phyloP scores from a whole-genome alignment of 176 grass and related monocot species.

The Hsuehochloa calcarea region DNA sequence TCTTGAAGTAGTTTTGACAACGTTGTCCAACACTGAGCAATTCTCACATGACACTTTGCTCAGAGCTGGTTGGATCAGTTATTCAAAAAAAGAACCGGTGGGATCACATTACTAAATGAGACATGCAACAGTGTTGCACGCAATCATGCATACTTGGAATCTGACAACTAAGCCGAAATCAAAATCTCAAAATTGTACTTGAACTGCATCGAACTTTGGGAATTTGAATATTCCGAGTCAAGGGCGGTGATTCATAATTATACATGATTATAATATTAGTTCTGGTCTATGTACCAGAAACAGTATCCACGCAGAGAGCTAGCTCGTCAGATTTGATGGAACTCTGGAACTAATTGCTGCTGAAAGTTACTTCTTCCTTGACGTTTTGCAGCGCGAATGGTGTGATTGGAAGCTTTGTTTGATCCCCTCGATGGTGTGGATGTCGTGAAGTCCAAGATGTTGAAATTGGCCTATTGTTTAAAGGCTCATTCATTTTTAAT shows the following conservation, averaged over 20 bases:
- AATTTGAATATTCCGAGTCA: constrained; percentile 49
- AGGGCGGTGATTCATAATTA: constrained; percentile 46
- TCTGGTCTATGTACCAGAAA: constrained; percentile 29
- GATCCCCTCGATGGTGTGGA: neutral
- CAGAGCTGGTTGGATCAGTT: neutral
- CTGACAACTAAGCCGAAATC: constrained; percentile 27
- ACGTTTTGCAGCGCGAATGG: neutral
- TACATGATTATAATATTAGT: constrained; percentile 5
- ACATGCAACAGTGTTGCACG: constrained; percentile 16
- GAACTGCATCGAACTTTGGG: constrained; percentile 32
- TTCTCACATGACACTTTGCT: constrained; percentile 9
- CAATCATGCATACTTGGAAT: constrained; percentile 29
- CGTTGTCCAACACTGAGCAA: neutral
- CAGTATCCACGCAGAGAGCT: neutral
- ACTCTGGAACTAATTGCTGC: neutral
- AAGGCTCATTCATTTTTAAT: too few species aligned
- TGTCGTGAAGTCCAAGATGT: neutral
- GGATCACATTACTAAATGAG: constrained; percentile 15
- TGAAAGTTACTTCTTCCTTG: constrained; percentile 1
- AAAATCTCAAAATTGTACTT: constrained; percentile 30
- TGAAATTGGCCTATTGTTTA: too few species aligned
- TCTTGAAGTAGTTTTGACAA: neutral
- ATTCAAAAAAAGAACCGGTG: neutral
- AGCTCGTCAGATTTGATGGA: constrained; percentile 24
- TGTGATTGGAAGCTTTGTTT: neutral